A percentile compares a stretch with the other conserved stretches of the same genome.
Conservation (phyloP, 495 filamentous ascomycete species). For the Chaetomium fimeti region DNA sequence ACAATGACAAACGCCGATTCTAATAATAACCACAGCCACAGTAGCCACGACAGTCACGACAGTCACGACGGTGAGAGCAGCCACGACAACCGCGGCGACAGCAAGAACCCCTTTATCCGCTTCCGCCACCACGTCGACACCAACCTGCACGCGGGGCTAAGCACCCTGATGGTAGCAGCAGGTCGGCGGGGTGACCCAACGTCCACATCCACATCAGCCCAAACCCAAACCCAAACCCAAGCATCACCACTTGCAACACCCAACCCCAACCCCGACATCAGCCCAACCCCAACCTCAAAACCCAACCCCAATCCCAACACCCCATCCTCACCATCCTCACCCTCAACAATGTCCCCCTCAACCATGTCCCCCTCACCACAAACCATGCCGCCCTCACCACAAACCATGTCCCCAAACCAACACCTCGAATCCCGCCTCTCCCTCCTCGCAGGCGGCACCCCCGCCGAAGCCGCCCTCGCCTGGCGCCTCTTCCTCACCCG, state of each 20-base stretch:
- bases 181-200: neutral
- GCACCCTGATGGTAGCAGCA: constrained; percentile 19
- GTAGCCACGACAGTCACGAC: constrained; percentile 28
- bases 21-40: constrained; percentile 8
- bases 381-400: too few relatives aligned
- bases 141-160: constrained; percentile 38
- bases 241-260: neutral
- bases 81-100: too few relatives aligned
- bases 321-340: too few relatives aligned
- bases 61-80: neutral
- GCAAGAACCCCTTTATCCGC: constrained; percentile 40
- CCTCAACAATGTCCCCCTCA: constrained; percentile 1
- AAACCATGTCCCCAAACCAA: neutral
- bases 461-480: constrained; percentile 11
- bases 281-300: neutral
- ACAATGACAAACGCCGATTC: neutral
- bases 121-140: constrained; percentile 46
- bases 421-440: constrained; percentile 18
- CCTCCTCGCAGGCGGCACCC: constrained; percentile 20
- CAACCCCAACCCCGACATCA: neutral
- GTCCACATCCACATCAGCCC: neutral
- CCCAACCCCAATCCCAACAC: neutral
- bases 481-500: constrained; percentile 25
- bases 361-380: neutral
- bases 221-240: neutral